phyloP scores from a whole-genome alignment of 257 asterid species.

The Leptodermis oblonga region DNA sequence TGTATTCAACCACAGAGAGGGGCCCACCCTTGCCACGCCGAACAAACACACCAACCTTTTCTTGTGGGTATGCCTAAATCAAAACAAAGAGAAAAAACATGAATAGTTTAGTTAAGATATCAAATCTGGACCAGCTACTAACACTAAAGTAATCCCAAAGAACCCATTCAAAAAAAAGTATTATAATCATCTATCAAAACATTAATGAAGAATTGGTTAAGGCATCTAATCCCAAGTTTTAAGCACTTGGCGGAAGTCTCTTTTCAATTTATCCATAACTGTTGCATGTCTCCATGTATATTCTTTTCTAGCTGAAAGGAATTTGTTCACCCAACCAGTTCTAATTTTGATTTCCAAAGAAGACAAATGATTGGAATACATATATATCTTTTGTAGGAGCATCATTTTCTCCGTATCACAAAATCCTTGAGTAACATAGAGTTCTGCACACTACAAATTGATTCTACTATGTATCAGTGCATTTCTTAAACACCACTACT shows the following conservation, averaged over 20 bases:
- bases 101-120: conserved; percentile 6
- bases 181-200: not conserved
- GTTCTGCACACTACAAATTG: not conserved
- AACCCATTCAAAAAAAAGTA: not conserved
- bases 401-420: not conserved
- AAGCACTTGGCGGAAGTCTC: not conserved
- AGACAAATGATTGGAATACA: too few species aligned
- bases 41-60: conserved; percentile 95
- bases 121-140: not conserved
- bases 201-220: not conserved
- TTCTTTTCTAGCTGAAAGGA: too few species aligned
- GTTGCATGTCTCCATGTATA: too few species aligned
- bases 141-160: not conserved
- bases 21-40: conserved; percentile 95
- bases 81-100: conserved; percentile 1
- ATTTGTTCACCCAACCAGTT: too few species aligned
- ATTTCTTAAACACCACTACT: not conserved
- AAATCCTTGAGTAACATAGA: not conserved
- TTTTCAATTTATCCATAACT: not conserved
- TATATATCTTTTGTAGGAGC: too few species aligned
- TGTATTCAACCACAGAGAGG: conserved; percentile 86
- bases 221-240: not conserved
- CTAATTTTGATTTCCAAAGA: too few species aligned
- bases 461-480: not conserved
- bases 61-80: conserved; percentile 90